Percentiles rank a stretch among this genome's conserved stretches.
These are phyloP conservation scores for Pyrus hybrid DNA, from an alignment of 331 rosid species.

Conservation along the genomic window DNA sequence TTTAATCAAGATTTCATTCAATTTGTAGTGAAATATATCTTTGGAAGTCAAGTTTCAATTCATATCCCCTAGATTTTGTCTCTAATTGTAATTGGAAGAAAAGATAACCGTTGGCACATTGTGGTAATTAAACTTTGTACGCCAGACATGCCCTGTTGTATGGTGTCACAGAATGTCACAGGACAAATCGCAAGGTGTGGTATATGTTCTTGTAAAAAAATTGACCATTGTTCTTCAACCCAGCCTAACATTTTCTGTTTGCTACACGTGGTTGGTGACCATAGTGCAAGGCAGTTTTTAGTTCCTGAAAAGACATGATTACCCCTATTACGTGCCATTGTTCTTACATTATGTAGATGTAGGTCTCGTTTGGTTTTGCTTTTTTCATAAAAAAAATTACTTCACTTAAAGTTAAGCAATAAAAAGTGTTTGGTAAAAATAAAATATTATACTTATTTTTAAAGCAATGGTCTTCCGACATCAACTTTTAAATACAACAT, in stretches of 20 bases:
- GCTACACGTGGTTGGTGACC: constrained; percentile 6
- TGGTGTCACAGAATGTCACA: constrained; percentile 2
- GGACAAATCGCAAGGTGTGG: not conserved
- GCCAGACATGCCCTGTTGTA: not conserved
- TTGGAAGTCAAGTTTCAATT: too few relatives aligned
- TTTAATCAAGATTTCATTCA: too few relatives aligned
- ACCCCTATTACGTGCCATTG: constrained; percentile 7
- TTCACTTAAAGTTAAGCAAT: too few relatives aligned
- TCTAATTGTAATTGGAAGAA: not conserved
- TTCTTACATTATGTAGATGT: not conserved
- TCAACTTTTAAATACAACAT: too few relatives aligned
- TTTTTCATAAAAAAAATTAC: too few relatives aligned
- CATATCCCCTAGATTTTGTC: not conserved
- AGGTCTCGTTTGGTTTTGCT: not conserved
- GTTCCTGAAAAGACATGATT: constrained; percentile 16
- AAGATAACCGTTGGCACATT: not conserved
- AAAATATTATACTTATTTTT: too few relatives aligned
- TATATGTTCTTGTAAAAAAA: not conserved
- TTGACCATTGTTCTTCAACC: not conserved
- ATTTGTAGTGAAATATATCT: too few relatives aligned
- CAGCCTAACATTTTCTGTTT: not conserved
- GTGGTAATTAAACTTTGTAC: not conserved
- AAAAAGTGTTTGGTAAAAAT: too few relatives aligned
- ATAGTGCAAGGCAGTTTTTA: not conserved
- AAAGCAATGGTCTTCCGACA: too few relatives aligned